A percentile compares a stretch with the other conserved stretches of the same genome.
Conservation (phyloP, 768 basidiomycete species). For the Tulasnella sp. region DNA sequence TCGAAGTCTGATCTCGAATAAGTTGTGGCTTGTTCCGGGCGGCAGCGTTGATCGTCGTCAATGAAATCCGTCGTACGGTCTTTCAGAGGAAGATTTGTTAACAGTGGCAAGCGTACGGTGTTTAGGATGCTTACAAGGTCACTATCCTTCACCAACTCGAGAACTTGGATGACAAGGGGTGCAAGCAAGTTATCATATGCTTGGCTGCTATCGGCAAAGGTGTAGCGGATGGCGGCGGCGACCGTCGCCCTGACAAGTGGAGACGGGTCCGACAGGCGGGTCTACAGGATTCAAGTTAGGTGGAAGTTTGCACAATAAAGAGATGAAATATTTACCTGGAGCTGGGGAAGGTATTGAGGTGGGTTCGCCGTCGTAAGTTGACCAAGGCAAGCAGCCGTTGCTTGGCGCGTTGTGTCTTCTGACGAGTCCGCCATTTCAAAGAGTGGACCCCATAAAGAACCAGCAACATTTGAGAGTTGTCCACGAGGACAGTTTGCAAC, state of each 20-base stretch:
- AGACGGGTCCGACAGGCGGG: constrained; percentile 67
- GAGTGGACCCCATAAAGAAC: constrained; percentile 87
- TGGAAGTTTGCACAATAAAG: neutral
- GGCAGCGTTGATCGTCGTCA: constrained; percentile 91
- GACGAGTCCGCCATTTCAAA: constrained; percentile 88
- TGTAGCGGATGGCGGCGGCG: constrained; percentile 87
- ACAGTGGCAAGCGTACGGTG: neutral
- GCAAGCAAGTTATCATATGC: constrained; percentile 91
- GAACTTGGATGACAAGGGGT: constrained; percentile 86
- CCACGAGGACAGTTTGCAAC: constrained; percentile 87
- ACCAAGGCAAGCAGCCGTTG: constrained; percentile 94
- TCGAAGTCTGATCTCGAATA: constrained; percentile 77
- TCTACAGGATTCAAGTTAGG: constrained; percentile 45
- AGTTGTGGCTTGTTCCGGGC: constrained; percentile 94
- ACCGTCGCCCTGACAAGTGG: constrained; percentile 83
- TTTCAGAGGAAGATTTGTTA: constrained; percentile 44
- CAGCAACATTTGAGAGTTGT: constrained; percentile 85
- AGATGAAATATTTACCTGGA: constrained; percentile 64
- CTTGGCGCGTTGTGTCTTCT: constrained; percentile 91
- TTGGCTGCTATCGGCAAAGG: constrained; percentile 82
- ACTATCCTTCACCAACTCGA: constrained; percentile 84
- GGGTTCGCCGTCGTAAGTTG: constrained; percentile 93
- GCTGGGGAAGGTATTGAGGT: constrained; percentile 85
- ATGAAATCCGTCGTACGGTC: constrained; percentile 87
- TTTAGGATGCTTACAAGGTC: constrained; percentile 53